These are phyloP conservation scores for Diddensiella caesifluorescens DNA, from an alignment of 805 yeast species.

Conservation along the genomic window DNA sequence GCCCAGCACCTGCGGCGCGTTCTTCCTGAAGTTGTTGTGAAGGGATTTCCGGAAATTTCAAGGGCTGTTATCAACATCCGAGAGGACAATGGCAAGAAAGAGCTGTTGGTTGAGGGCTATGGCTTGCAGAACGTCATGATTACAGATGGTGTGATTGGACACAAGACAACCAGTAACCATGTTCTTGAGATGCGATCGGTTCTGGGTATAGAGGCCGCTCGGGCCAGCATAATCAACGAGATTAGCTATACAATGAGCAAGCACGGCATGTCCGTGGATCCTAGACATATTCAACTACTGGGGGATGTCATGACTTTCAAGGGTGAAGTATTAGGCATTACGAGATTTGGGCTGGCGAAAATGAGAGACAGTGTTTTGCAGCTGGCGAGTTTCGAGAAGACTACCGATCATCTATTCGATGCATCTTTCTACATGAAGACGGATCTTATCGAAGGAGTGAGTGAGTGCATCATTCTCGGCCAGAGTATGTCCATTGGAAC, in stretches of 20 bases:
- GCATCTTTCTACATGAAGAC: conserved; percentile 98
- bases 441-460: conserved; percentile 94
- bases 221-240: conserved; percentile 87
- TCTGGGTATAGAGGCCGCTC: conserved; percentile 96
- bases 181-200: conserved; percentile 83
- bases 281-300: conserved; percentile 94
- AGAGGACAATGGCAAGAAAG: conserved; percentile 75
- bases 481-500: conserved; percentile 98
- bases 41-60: conserved; percentile 85
- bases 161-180: conserved; percentile 85
- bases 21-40: conserved; percentile 82
- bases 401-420: conserved; percentile 96
- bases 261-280: conserved; percentile 99
- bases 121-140: conserved; percentile 95
- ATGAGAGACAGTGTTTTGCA: conserved; percentile 98
- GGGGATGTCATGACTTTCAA: conserved; percentile 99
- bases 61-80: conserved; percentile 95
- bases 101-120: conserved; percentile 93
- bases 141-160: conserved; percentile 92
- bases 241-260: conserved; percentile 97
- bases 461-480: conserved; percentile 95
- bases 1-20: conserved; percentile 86
- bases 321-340: conserved; percentile 97
- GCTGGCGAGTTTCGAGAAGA: conserved; percentile 94
- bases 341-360: conserved; percentile 95